Base-by-base conservation (phyloP, 805 yeast genomes). In the Metschnikowia baotianmanensis region DNA sequence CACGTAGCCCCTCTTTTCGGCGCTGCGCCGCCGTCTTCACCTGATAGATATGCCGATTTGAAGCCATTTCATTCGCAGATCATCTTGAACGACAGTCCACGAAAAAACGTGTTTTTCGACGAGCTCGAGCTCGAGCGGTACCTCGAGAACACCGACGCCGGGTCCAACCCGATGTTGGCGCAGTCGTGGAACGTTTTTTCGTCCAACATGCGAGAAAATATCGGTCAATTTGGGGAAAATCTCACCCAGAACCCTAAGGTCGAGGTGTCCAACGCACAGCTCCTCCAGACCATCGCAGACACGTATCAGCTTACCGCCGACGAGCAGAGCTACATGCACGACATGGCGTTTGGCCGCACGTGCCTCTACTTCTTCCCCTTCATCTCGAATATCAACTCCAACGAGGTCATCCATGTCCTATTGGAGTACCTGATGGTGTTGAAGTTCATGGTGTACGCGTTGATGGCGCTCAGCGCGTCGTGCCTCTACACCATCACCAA, bases 21-120 rank as follows among this genome's bases (percentile, higher is more conserved):
- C 13, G 33, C 34, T 10, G 23, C 24, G 21, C 37, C 43, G 17
- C 40, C 40, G 4, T 17, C 34, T 19, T 9, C 29, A 28, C 31
- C 36, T 26, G 50, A 40, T 12, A 31, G 33, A 24, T 34, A 23
- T 10, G 45, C 23, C 20, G 46, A 40, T 16, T 32, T 47, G 10
- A 52, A 52, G 33, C 56, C 56, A 21, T 50, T 52, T 30, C 49
- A 50, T 34, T 42, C 48, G 21, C 39, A 48, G 22, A 48, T 50
- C 34, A 48, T 52, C 16, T 42, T 52, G 25, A 52, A 52, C 34
- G 46, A 36, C n/a, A 34, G 35, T 18, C 42, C 47, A 13, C 41
- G 48, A 28, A 34, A 41, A n/a, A 40, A 45, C 27, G 40, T 40
- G 27, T 41, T 48, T 29, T 44, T 49, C 30, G 47, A 49, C 28